Evolutionary conservation across 2,329 filamentous ascomycete genomes (phyloP), one percentile per base, ranked within the genome.

Genomic region (Neopestalotiopsis clavispora): DNA sequence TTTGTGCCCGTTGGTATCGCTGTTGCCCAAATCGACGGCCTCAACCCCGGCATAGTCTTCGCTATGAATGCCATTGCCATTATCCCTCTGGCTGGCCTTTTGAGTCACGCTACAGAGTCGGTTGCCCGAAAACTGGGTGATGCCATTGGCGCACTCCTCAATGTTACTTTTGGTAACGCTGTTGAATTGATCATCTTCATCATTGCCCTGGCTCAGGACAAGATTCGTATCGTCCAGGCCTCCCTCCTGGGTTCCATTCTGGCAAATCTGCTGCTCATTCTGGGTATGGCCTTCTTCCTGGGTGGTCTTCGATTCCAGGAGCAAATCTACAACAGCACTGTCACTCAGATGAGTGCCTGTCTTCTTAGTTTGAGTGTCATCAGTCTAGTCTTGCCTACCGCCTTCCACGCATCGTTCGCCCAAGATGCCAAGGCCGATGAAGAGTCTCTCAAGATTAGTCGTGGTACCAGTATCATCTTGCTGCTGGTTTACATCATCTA

Each of bases 311-410:
- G 94, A 71, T 97, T 90, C 80, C 91, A 92, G 78, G 95, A 98
- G 83, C 95, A 97, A 84, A 91, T 98, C 71, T 98, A 97, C 83
- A 98, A 97, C 82, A 96, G 91, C 81, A 97, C 94, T 28, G 94
- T 97, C 69, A 97, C 94, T 0, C 94, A 98, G 79, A 97, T 97
- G 94, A 97, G 94, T 78, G 95, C 95, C 65, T 97, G 94, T 82
- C 85, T 98, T 74, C 88, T 98, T 74, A 97, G 94, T 84, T 81
- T 97, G 80, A 95, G 93, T 77, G 95, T 97, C 70, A 95, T 94
- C 81, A 97, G 94, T 83, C 85, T 97, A 28, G 87, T 97, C 32
- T 82, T 98, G 13, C 94, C 95, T 1, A 97, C 95, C 42, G 95
- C 95, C 4, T 98, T 98, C 79, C 94, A 98, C 77, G 94, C 94